A percentile compares a stretch with the other conserved stretches of the same genome.
These are phyloP conservation scores for Diddensiella caesifluorescens DNA, from an alignment of 805 yeast genomes.

Conservation along the genomic window DNA sequence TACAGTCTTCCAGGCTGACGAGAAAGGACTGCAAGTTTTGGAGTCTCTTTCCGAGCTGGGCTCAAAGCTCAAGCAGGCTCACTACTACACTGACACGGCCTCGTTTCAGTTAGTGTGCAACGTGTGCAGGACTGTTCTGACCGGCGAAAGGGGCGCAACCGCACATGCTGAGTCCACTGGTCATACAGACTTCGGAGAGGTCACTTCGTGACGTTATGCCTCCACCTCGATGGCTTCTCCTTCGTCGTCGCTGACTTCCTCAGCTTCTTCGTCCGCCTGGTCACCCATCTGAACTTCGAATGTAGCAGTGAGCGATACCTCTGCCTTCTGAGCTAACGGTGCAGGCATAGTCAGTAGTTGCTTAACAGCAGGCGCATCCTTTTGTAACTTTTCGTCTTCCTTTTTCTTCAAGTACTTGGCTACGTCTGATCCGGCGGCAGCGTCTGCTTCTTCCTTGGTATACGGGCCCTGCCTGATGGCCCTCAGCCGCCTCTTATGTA, in stretches of 20 bases:
- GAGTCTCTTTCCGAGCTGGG: constrained; percentile 40
- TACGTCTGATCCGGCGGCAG: constrained; percentile 79
- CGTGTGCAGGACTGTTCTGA: constrained; percentile 45
- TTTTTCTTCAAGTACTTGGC: constrained; percentile 55
- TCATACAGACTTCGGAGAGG: constrained; percentile 58
- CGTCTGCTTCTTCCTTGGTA: constrained; percentile 82
- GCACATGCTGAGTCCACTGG: constrained; percentile 59
- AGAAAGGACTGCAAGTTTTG: constrained; percentile 34
- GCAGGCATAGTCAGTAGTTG: constrained; percentile 9
- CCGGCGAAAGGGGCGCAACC: constrained; percentile 61
- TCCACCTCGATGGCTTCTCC: constrained; percentile 3
- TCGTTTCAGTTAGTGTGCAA: constrained; percentile 54
- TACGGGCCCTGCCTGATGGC: constrained; percentile 75
- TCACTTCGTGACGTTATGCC: background rate
- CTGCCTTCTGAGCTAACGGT: background rate
- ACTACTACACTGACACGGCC: constrained; percentile 62
- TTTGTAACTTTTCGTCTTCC: constrained; percentile 27
- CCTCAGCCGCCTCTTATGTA: constrained; percentile 82
- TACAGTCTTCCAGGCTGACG: constrained; percentile 40
- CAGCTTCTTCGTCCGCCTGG: constrained; percentile 5
- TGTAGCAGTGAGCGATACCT: background rate
- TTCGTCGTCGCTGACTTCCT: background rate
- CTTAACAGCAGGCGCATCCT: constrained; percentile 10
- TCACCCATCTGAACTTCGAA: constrained; percentile 1
- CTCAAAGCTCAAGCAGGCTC: constrained; percentile 41